These are phyloP conservation scores for Ensete ventricosum DNA, from an alignment of 176 grass and related monocot genomes.

Conservation along the genomic window DNA sequence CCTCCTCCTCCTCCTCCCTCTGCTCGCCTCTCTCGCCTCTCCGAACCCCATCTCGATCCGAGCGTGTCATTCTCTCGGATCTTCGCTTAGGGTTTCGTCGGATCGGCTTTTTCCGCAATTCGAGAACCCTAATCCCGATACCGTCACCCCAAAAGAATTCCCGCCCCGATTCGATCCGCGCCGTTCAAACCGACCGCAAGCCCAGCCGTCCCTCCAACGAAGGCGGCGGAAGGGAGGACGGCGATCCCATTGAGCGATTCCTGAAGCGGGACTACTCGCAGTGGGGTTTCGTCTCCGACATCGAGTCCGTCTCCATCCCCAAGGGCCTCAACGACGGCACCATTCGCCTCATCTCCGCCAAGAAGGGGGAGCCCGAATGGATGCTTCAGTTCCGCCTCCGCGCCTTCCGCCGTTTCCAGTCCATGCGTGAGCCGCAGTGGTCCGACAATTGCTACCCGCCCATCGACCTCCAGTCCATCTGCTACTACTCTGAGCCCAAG, in stretches of 20 bases:
- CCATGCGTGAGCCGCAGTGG: conserved; percentile 69
- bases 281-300: conserved; percentile 82
- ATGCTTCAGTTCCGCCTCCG: conserved; percentile 83
- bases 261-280: conserved; percentile 79
- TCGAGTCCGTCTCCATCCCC: conserved; percentile 85
- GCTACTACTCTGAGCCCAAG: conserved; percentile 92
- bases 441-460: conserved; percentile 73
- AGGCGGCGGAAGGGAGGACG: conserved; percentile 26
- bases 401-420: conserved; percentile 61
- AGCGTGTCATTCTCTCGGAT: not conserved
- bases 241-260: conserved; percentile 65
- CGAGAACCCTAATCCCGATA: conserved; percentile 17
- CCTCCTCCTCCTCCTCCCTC: conserved; percentile 33
- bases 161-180: conserved; percentile 26
- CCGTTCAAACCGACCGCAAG: conserved; percentile 61
- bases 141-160: conserved; percentile 4
- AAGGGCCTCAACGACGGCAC: conserved; percentile 86
- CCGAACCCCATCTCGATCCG: not conserved
- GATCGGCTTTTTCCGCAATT: not conserved
- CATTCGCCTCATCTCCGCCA: conserved; percentile 62
- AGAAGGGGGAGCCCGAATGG: conserved; percentile 85
- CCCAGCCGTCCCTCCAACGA: conserved; percentile 22
- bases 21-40: not conserved
- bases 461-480: conserved; percentile 79
- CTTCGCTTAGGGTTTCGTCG: not conserved